Evolutionary conservation across 2,329 filamentous ascomycete genomes (phyloP), one percentile per base, ranked within the genome.

Genomic region (Lomentospora prolificans): DNA sequence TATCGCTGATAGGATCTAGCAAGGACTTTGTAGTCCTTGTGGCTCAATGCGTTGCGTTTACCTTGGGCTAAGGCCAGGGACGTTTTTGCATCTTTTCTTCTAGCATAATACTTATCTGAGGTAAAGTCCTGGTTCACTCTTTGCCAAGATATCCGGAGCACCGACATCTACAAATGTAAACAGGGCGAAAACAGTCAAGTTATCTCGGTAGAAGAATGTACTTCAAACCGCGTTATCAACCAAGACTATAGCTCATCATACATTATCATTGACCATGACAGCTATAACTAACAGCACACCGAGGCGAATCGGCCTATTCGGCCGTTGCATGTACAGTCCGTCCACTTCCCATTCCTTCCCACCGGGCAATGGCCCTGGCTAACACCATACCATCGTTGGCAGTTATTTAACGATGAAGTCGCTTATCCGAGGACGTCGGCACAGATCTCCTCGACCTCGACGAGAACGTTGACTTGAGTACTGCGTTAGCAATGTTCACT

Each of bases 401-500:
- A 22, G 44, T 19, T 48, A 4, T 27, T 25, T 48, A 10, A n/a
- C 22, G 17, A 48, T 17, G 24, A 5, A 22, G 44, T 22, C 44
- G 19, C 44, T 25, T 48, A 48, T 3, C 44, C 44, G 5, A 48
- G 22, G 22, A 48, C 22, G 12, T 48, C 44, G 19, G 44, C 41
- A 28, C 53, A 55, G 39, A 33, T 33, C 14, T 17, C 39, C 53
- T 55, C 41, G 19, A 50, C 53, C 53, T 55, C 39, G 14, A 33
- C 39, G n/a, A 50, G 19, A 14, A 55, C 53, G 6, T 48, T 28
- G 53, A 55, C 53, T 55, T 14, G 27, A 25, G 9, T 10, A 10
- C 39, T 22, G n/a, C n/a, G 53, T 59, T 46, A 57, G 51, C 9
- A n/a, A 31, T 30, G 3, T 3, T 28, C 2, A 17, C 3, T 14